Evolutionary conservation across 1,284 basidiomycete genomes (phyloP), one percentile per base, ranked within the genome.

Genomic region (Ganoderma leucocontextum): DNA sequence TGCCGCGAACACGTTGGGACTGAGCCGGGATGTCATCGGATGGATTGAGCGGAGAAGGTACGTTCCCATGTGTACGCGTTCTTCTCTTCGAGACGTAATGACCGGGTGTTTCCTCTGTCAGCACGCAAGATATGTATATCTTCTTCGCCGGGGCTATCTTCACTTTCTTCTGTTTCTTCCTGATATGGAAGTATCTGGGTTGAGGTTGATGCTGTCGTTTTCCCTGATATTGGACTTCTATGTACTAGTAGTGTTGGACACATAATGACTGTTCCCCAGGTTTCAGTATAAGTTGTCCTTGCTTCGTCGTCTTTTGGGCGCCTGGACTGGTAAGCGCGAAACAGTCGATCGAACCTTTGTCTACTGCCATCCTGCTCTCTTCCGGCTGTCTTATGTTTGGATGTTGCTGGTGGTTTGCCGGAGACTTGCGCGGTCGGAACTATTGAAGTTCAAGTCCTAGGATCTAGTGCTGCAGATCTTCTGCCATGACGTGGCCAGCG

Each of bases 1-100:
- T 77, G 92, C 95, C 52, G 96, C 96, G 53, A 98, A 98, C 80
- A 97, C 95, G 19, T 81, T 98, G 60, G 97, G 97, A 0, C 81
- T 98, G 75, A 95, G 95, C 78, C 86, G 95, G 71, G 89, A 97
- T 78, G 96, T 97, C 33, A 98, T 98, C 79, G 90, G 93, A 2
- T 98, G 96, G 94, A 96, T 98, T 73, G 97, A 98, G 78, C 87
- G 91, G 73, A 85, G 96, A 79, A 97, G 95, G 91, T 95, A 63
- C 63, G 83, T 79, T 5, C 13, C n/a, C 4, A 60, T n/a, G 1
- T 13, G 4, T n/a, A 4, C 2, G 7, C 19, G 2, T 44, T 22
- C 6, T 13, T 9, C 33, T 19, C 19, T 3, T 36, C 61, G 22
- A 8, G 13, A 36, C 39, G n/a, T 17, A 35, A 49, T 41, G 39